phyloP scores from a whole-genome alignment of 129 eudicot genomes.

The Escallonia rubra region DNA sequence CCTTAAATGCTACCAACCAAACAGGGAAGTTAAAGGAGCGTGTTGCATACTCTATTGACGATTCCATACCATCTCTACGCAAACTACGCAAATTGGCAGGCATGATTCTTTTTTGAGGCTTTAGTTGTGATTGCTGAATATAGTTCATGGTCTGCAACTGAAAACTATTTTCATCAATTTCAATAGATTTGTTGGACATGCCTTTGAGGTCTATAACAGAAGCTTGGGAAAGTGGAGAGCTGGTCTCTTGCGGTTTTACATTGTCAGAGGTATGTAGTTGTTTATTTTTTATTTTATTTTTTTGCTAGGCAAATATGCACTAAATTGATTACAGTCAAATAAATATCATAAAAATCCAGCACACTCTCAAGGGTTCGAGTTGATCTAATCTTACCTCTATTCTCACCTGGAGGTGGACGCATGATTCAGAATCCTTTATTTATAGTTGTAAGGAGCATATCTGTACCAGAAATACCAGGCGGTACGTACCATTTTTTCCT shows the following conservation, averaged over 20 bases:
- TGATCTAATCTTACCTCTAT: too few relatives aligned
- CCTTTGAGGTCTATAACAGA: slow-evolving; percentile 86
- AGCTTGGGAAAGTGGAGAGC: slow-evolving; percentile 89
- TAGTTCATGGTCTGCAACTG: background rate
- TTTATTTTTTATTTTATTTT: too few relatives aligned
- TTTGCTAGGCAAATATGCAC: too few relatives aligned
- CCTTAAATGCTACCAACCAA: slow-evolving; percentile 40
- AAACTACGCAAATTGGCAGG: slow-evolving; percentile 72
- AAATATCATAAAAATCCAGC: too few relatives aligned
- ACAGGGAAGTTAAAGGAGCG: slow-evolving; percentile 33
- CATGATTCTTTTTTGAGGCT: slow-evolving; percentile 3
- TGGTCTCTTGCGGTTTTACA: slow-evolving; percentile 55
- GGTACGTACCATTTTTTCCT: too few relatives aligned
- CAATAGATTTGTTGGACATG: slow-evolving; percentile 84
- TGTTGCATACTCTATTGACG: slow-evolving; percentile 26
- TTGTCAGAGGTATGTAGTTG: slow-evolving; percentile 51
- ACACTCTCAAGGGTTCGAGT: too few relatives aligned
- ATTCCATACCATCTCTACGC: slow-evolving; percentile 53
- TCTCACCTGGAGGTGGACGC: too few relatives aligned
- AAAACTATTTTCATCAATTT: slow-evolving; percentile 2
- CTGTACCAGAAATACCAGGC: too few relatives aligned
- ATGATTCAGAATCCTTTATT: too few relatives aligned
- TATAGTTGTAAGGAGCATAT: too few relatives aligned
- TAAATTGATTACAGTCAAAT: too few relatives aligned
- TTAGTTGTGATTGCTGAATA: background rate